These are phyloP conservation scores for Termitomyces heimii DNA, from an alignment of 768 basidiomycete species.

Conservation along the genomic window DNA sequence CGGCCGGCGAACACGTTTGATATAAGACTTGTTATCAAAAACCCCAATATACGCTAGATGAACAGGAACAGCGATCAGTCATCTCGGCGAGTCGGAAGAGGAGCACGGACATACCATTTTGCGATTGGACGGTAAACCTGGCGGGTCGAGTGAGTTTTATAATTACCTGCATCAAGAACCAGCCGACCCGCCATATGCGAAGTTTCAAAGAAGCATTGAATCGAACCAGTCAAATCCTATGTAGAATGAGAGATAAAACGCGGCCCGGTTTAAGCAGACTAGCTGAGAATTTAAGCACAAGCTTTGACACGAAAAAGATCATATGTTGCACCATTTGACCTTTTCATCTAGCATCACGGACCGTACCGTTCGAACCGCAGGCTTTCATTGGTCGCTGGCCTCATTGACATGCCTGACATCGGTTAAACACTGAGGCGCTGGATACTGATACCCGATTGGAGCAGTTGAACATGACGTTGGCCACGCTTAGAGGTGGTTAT, in stretches of 20 bases:
- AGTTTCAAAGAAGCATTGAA: neutral
- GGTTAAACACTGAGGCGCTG: neutral
- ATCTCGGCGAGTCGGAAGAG: neutral
- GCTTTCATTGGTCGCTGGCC: neutral
- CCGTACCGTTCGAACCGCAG: neutral
- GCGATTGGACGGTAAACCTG: neutral
- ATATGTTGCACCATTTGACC: constrained; percentile 9
- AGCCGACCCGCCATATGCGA: neutral
- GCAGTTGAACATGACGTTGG: neutral
- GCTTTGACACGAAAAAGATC: neutral
- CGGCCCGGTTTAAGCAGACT: constrained; percentile 5
- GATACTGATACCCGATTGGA: neutral
- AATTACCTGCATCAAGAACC: neutral
- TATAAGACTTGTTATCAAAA: neutral
- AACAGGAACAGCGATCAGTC: neutral
- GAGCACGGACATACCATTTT: neutral
- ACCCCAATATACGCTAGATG: neutral
- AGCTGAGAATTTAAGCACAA: constrained; percentile 1
- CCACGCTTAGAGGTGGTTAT: neutral
- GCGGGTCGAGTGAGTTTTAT: neutral
- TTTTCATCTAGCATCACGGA: neutral
- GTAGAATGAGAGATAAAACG: neutral
- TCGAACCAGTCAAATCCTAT: neutral
- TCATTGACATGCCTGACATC: neutral
- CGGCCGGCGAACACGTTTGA: constrained; percentile 1